Evolutionary conservation across 208 protist genomes (phyloP).

Genomic region (Leishmania aethiopica): DNA sequence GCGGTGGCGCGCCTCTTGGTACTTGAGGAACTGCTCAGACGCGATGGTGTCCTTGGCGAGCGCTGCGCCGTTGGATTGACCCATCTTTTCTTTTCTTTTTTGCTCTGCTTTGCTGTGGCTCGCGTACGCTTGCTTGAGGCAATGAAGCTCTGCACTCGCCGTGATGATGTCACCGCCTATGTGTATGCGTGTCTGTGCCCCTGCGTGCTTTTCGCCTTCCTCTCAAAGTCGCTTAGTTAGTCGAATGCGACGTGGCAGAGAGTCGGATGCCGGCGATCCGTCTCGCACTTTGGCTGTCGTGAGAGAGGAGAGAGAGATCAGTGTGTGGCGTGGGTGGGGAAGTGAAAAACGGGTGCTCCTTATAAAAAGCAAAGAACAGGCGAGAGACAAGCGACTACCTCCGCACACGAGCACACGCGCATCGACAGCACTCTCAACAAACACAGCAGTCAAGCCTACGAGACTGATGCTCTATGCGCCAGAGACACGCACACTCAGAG

Average conservation of each 20-base stretch:
- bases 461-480: neutral
- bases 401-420: neutral
- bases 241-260: neutral
- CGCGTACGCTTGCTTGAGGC: neutral
- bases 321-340: neutral
- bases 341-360: neutral
- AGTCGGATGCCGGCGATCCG: neutral
- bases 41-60: constrained; percentile 71
- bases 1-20: constrained; percentile 62
- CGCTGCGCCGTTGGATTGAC: constrained; percentile 55
- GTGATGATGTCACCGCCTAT: neutral
- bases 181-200: neutral
- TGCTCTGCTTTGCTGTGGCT: neutral
- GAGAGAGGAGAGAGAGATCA: neutral
- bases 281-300: neutral
- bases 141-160: neutral
- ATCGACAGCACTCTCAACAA: neutral
- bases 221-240: neutral
- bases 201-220: neutral
- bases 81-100: constrained; percentile 46
- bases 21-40: constrained; percentile 72
- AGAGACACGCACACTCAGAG: neutral
- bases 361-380: neutral
- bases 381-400: neutral
- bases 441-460: neutral